phyloP scores from a whole-genome alignment of 306 rosid genomes.

The Carpinus viminea region DNA sequence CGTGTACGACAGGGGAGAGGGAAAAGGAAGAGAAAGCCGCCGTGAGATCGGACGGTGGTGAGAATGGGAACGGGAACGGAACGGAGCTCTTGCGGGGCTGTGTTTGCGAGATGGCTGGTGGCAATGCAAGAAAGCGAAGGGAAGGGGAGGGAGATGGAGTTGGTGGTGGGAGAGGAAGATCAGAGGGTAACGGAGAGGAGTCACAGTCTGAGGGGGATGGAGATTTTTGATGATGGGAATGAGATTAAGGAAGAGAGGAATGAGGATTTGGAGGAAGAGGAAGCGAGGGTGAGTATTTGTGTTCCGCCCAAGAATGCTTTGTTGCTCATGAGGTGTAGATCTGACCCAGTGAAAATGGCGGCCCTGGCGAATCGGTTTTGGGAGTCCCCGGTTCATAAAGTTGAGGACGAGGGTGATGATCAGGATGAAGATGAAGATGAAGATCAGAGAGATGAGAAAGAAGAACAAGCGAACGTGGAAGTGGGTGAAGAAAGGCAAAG shows the following conservation, averaged over 20 bases:
- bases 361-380: slow-evolving; percentile 77
- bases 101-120: slow-evolving; percentile 79
- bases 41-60: slow-evolving; percentile 25
- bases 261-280: slow-evolving; percentile 31
- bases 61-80: slow-evolving; percentile 44
- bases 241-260: slow-evolving; percentile 53
- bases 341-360: slow-evolving; percentile 98
- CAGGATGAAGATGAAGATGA: slow-evolving; percentile 17
- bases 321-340: slow-evolving; percentile 92
- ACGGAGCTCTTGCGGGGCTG: slow-evolving; percentile 68
- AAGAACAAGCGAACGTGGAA: slow-evolving; percentile 7
- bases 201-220: slow-evolving; percentile 48
- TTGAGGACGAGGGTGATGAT: slow-evolving; percentile 12
- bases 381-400: slow-evolving; percentile 63
- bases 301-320: slow-evolving; percentile 95
- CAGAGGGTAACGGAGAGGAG: slow-evolving; percentile 33
- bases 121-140: slow-evolving; percentile 69
- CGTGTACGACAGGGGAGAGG: slow-evolving; percentile 49
- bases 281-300: slow-evolving; percentile 62
- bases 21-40: slow-evolving; percentile 43
- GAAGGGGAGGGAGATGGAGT: slow-evolving; percentile 59
- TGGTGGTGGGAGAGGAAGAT: slow-evolving; percentile 57
- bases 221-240: slow-evolving; percentile 73
- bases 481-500: slow-evolving; percentile 29
- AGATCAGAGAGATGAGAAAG: slow-evolving; percentile 8